Conservation (phyloP, 305 asterid species). For the Striga hermonthica region DNA sequence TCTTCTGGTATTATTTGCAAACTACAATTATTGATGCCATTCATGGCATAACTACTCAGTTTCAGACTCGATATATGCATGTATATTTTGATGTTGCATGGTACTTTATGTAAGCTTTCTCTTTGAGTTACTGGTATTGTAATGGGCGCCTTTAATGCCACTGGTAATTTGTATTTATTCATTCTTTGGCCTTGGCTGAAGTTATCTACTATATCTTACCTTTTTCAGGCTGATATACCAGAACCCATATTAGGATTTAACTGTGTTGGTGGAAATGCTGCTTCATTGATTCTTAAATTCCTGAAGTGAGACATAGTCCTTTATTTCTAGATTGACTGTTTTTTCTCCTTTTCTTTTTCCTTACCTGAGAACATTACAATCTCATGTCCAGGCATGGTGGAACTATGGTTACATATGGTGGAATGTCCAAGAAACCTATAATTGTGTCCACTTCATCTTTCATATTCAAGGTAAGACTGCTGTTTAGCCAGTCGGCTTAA, state of each 20-base stretch:
- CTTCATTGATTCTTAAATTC: slow-evolving; percentile 80
- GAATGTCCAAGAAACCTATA: slow-evolving; percentile 92
- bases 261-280: slow-evolving; percentile 95
- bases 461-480: slow-evolving; percentile 68
- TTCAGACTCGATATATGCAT: not conserved
- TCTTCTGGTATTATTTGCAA: slow-evolving; percentile 58
- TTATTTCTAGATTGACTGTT: slow-evolving; percentile 18
- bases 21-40: slow-evolving; percentile 23
- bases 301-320: slow-evolving; percentile 51
- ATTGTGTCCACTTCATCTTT: slow-evolving; percentile 78
- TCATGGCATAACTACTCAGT: slow-evolving; percentile 10
- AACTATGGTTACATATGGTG: slow-evolving; percentile 95
- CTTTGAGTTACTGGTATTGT: slow-evolving; percentile 5
- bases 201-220: slow-evolving; percentile 7
- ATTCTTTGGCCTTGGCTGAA: slow-evolving; percentile 23
- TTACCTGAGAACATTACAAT: slow-evolving; percentile 14
- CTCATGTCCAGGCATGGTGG: slow-evolving; percentile 65
- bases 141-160: slow-evolving; percentile 11
- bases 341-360: not conserved
- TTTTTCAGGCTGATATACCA: slow-evolving; percentile 59
- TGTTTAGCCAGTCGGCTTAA: not conserved
- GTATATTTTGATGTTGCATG: slow-evolving; percentile 10
- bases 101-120: not conserved
- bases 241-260: slow-evolving; percentile 86
- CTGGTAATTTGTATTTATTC: slow-evolving; percentile 9